These are phyloP conservation scores for Lachancea dasiensis DNA, from an alignment of 805 yeast genomes.

Conservation along the genomic window DNA sequence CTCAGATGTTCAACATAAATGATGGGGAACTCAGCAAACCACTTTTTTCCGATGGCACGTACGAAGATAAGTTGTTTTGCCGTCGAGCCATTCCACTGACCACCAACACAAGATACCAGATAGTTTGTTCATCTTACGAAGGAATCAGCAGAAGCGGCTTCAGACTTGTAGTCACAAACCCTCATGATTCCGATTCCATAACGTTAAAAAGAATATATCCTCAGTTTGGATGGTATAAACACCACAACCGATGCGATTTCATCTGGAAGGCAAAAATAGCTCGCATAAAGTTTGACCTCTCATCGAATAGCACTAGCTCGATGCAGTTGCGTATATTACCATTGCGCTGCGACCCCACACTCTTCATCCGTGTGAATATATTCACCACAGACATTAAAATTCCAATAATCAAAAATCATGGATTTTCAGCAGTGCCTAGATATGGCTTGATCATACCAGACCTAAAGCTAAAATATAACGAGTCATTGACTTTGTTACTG, in stretches of 20 bases:
- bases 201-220: slow-evolving; percentile 12
- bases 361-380: slow-evolving; percentile 18
- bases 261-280: slow-evolving; percentile 11
- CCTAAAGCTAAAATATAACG: slow-evolving; percentile 8
- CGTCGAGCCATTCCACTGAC: slow-evolving; percentile 13
- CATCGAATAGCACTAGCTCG: slow-evolving; percentile 7
- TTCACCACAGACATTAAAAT: slow-evolving; percentile 17
- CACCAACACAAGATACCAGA: slow-evolving; percentile 19
- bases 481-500: slow-evolving; percentile 13
- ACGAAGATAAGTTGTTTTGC: slow-evolving; percentile 11
- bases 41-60: slow-evolving; percentile 14
- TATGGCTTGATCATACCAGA: slow-evolving; percentile 19
- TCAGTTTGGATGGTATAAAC: slow-evolving; percentile 22
- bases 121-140: slow-evolving; percentile 19
- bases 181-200: background rate
- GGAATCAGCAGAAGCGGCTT: background rate
- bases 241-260: slow-evolving; percentile 12
- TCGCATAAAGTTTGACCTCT: slow-evolving; percentile 11
- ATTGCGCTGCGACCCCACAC: slow-evolving; percentile 1
- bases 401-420: slow-evolving; percentile 10
- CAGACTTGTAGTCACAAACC: background rate
- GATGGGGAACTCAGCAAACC: slow-evolving; percentile 23
- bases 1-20: slow-evolving; percentile 19
- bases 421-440: slow-evolving; percentile 9
- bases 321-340: slow-evolving; percentile 22